Percentiles rank a stretch among this genome's conserved stretches.
phyloP scores from a whole-genome alignment of 345 rosid genomes.

The Dipteronia sinensis region DNA sequence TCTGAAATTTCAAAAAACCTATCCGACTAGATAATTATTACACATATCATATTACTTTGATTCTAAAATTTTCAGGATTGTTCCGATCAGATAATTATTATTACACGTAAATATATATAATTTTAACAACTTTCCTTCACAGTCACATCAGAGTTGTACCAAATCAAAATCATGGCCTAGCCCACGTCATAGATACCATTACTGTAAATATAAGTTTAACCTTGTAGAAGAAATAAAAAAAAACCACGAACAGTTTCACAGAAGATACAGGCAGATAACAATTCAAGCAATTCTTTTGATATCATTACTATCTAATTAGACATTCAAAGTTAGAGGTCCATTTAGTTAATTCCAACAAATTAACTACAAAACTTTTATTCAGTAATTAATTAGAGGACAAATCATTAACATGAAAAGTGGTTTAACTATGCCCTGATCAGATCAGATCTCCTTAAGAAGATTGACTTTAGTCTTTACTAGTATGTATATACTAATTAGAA shows the following conservation, averaged over 20 bases:
- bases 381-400: neutral
- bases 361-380: neutral
- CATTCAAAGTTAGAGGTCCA: neutral
- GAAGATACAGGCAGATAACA: neutral
- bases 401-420: neutral
- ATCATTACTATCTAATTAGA: neutral
- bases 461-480: neutral
- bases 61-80: no score
- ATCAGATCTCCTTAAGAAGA: neutral
- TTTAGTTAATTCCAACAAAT: neutral
- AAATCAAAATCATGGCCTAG: slow-evolving; percentile 3
- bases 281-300: neutral
- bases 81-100: no score
- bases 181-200: neutral
- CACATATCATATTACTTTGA: no score
- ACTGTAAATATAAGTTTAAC: slow-evolving; percentile 6
- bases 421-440: neutral
- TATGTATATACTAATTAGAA: no score
- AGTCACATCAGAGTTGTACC: slow-evolving; percentile 16
- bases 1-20: no score
- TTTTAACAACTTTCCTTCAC: no score
- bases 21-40: no score
- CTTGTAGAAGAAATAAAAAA: no score
- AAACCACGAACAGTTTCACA: neutral
- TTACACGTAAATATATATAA: no score